Evolutionary conservation across 2,329 filamentous ascomycete genomes (phyloP), one percentile per base, ranked within the genome.

Genomic region (Beauveria sp.): DNA sequence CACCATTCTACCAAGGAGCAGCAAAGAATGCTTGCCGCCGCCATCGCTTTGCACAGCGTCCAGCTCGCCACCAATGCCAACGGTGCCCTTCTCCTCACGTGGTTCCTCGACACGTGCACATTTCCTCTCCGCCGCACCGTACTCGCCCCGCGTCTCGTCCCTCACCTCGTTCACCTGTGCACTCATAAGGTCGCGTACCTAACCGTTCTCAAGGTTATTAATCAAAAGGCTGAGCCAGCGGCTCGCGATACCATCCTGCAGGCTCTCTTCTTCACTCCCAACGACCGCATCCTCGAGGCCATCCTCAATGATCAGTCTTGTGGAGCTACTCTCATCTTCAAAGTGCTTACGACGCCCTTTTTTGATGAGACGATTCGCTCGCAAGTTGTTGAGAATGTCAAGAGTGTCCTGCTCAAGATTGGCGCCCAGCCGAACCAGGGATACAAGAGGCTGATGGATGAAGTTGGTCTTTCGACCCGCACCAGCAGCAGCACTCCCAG

Each of bases 121-220:
- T 96, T 98, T 79, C 92, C 93, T 42, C 87, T 89, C 67, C 89
- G 95, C 66, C 89, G 95, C 63, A 96, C 91, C 26, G 93, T 98
- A 31, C 82, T 99, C 61, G 93, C 95, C 50, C 95, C 95, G 22
- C 87, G 93, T 67, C 85, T 99, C 26, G 91, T 97, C 18, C 93
- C 95, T 46, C 92, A 96, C 72, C 81, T 99, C 38, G 92, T 97
- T 26, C 91, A 97, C 72, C 83, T 99, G 7, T 98, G 95, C 81
- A 98, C 95, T 0, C 95, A 99, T 81, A 98, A 98, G 80, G 93
- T 99, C 61, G 95, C 95, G 0, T 98, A 98, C 71, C 81, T 98
- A 64, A 99, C 95, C 0, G 93, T 99, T 1, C 81, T 99, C 62
- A 99, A 99, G 79, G 92, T 98, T 56, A 96, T 99, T 75, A 99